Conservation (phyloP, 140 eudicot species). For the Stevia rebaudiana region DNA sequence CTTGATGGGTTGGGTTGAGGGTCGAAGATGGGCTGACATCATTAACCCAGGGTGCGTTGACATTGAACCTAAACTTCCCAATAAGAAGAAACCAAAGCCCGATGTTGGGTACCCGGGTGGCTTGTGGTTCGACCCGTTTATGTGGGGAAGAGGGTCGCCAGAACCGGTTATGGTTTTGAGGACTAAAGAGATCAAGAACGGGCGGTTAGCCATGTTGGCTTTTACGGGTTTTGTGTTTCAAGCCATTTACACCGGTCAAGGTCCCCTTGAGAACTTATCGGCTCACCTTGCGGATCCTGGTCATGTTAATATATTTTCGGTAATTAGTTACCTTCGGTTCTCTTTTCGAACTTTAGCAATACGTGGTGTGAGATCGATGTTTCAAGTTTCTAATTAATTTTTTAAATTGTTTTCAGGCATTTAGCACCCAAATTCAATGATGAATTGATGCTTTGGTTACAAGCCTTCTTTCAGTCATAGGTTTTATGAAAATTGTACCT, state of each 20-base stretch:
- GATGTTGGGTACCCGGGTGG: constrained; percentile 99
- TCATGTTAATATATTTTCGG: constrained; percentile 83
- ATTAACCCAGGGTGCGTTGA: constrained; percentile 80
- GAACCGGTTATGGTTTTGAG: constrained; percentile 84
- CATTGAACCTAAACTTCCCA: constrained; percentile 62
- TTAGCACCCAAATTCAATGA: constrained; percentile 26
- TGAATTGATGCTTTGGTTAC: constrained; percentile 17
- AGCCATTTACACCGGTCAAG: constrained; percentile 76
- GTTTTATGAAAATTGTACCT: constrained; percentile 11
- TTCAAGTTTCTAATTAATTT: not conserved
- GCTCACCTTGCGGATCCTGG: constrained; percentile 93
- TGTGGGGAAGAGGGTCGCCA: constrained; percentile 90
- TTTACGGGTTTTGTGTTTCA: constrained; percentile 80
- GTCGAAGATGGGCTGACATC: constrained; percentile 90
- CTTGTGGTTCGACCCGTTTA: constrained; percentile 77
- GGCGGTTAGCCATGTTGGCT: constrained; percentile 88
- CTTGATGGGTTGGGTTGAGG: constrained; percentile 93
- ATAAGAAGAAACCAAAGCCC: constrained; percentile 61
- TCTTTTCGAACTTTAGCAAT: not conserved
- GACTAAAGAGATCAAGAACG: constrained; percentile 93
- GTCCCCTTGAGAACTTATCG: constrained; percentile 67
- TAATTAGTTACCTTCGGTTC: constrained; percentile 27
- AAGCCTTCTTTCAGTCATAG: not conserved
- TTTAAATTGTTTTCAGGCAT: constrained; percentile 28
- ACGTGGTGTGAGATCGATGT: not conserved